A percentile compares a stretch with the other conserved stretches of the same genome.
Evolutionary conservation across 2,329 filamentous ascomycete genomes (phyloP).

Genomic region (Colletotrichum shisoi): DNA sequence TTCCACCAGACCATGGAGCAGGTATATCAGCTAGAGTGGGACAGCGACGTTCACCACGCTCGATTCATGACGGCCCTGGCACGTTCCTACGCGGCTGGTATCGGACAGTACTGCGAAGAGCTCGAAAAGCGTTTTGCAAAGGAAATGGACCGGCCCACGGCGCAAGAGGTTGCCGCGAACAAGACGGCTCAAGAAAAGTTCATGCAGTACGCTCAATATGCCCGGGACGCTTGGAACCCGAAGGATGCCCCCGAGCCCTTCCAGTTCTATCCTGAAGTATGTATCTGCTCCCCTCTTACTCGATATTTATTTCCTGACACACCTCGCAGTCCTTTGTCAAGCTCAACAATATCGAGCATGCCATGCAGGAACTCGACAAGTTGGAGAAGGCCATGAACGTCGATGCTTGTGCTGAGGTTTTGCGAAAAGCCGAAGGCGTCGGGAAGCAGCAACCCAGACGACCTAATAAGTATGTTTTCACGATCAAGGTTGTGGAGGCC

Average conservation of each 20-base stretch:
- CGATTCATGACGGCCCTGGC: constrained; percentile 96
- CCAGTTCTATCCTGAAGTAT: constrained; percentile 91
- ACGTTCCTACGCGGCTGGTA: constrained; percentile 81
- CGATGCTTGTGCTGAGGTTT: constrained; percentile 84
- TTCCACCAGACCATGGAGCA: constrained; percentile 93
- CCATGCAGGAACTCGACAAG: constrained; percentile 88
- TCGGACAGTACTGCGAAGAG: constrained; percentile 89
- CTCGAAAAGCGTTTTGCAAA: constrained; percentile 83
- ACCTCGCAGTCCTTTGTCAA: constrained; percentile 84
- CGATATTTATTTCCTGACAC: not conserved
- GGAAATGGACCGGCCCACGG: constrained; percentile 92
- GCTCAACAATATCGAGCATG: constrained; percentile 96
- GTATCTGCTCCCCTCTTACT: constrained; percentile 41
- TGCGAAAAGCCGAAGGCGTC: constrained; percentile 77
- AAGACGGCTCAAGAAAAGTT: constrained; percentile 91
- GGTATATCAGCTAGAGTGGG: constrained; percentile 86
- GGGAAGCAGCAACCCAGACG: constrained; percentile 69
- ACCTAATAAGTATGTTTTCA: constrained; percentile 92
- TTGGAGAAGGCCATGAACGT: constrained; percentile 90
- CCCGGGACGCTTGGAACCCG: constrained; percentile 89
- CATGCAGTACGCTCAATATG: constrained; percentile 89
- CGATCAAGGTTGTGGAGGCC: constrained; percentile 97
- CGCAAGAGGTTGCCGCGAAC: constrained; percentile 80
- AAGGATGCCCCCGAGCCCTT: constrained; percentile 96
- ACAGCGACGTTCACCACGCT: constrained; percentile 90